Evolutionary conservation across 306 rosid genomes (phyloP), one percentile per base, ranked within the genome.

Genomic region (Cicer bijugum): DNA sequence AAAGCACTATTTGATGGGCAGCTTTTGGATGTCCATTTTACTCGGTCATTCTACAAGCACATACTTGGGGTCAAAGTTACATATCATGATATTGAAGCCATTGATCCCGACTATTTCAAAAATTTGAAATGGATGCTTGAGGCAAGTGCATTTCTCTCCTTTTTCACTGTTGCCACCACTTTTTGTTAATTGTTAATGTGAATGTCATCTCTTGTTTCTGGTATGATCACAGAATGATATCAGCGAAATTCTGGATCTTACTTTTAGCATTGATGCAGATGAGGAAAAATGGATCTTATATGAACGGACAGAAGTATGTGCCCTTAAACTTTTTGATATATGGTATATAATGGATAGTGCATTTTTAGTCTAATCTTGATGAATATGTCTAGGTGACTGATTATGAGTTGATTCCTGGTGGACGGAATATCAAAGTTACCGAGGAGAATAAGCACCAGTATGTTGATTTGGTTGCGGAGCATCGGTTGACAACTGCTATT

Each of bases 41-140:
- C 99, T n/a, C 91, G 99, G 76, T 95, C 99, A 45, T 95, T 95
- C 83, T 95, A 95, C 96, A 95, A 95, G 89, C 99, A 95, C 77
- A 95, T 95, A 48, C 86, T 95, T 70, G 99, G 86, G 79, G 97
- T 65, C 57, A 95, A 92, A 86, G 99, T 95, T 79, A 92, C 99
- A 65, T 95, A 95, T 78, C 99, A 88, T 79, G 99, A 95, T 84
- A 95, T 95, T 76, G 99, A 95, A 88, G 99, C 99, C 76, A 95
- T 95, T 76, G 99, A 95, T 85, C 99, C 99, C 2, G 92, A 60
- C 82, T 95, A 92, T 84, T 95, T 83, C 78, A 95, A 80, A 83
- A 95, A 95, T 79, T 84, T 95, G 77, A 95, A 95, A 84, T 95
- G 99, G 99, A 88, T 95, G 97, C 99, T 95, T 61, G 97, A 95